phyloP scores from a whole-genome alignment of 1,284 basidiomycete species.

The Rhodotorula sp. region DNA sequence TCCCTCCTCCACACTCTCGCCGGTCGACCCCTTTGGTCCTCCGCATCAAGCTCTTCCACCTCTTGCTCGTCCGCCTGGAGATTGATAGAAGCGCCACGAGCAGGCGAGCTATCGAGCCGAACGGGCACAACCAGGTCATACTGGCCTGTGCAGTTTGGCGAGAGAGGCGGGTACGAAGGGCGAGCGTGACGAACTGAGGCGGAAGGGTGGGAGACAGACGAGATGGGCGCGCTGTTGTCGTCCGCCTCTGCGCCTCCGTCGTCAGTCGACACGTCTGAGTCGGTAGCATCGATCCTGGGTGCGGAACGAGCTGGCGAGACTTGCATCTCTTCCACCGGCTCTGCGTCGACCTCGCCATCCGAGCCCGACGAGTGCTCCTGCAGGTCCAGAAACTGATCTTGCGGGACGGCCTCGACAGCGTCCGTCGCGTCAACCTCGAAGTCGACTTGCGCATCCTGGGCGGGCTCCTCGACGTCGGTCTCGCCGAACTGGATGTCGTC shows the following conservation, averaged over 20 bases:
- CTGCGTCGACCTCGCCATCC: background rate
- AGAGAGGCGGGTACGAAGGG: conserved; percentile 15
- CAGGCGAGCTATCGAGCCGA: background rate
- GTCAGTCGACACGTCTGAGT: background rate
- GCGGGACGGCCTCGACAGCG: background rate
- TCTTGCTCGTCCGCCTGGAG: background rate
- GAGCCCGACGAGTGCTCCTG: background rate
- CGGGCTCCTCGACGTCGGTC: background rate
- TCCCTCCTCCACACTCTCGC: background rate
- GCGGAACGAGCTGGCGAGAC: no score
- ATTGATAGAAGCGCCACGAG: background rate
- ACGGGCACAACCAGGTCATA: conserved; percentile 11
- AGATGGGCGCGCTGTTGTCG: background rate
- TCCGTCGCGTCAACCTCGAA: background rate
- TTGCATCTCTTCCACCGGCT: background rate
- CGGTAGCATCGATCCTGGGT: background rate
- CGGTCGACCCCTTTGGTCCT: background rate
- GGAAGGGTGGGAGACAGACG: background rate
- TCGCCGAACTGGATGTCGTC: background rate
- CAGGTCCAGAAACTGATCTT: background rate
- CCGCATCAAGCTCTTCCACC: background rate
- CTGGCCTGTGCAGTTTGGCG: conserved; percentile 23
- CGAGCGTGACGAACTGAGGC: background rate
- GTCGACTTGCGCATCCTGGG: background rate
- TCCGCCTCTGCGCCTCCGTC: background rate